These are phyloP conservation scores for Hypoxylon sp. DNA, from an alignment of 2,329 filamentous ascomycete species.

Conservation along the genomic window DNA sequence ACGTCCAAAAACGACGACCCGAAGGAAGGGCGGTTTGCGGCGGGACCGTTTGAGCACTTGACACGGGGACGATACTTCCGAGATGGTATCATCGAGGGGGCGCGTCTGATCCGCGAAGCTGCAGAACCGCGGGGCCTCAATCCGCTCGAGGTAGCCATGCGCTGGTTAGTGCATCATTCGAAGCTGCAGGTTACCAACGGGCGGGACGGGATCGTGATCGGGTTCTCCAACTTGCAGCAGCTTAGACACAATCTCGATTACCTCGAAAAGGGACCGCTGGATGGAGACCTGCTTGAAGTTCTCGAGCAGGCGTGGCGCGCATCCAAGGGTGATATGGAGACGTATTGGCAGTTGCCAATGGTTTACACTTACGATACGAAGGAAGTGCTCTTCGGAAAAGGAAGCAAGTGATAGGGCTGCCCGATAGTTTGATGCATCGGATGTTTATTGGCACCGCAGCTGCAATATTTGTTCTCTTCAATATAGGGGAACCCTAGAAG, in stretches of 20 bases:
- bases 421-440: background rate
- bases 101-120: conserved; percentile 75
- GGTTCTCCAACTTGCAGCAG: conserved; percentile 67
- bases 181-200: conserved; percentile 62
- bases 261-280: conserved; percentile 76
- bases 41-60: conserved; percentile 47
- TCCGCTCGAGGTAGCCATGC: conserved; percentile 77
- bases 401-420: background rate
- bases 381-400: conserved; percentile 66
- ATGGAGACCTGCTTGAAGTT: conserved; percentile 77
- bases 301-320: conserved; percentile 81
- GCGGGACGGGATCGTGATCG: conserved; percentile 70
- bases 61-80: conserved; percentile 79
- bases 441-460: too few relatives aligned
- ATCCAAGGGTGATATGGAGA: conserved; percentile 66
- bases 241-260: conserved; percentile 67
- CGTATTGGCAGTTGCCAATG: conserved; percentile 69
- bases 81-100: conserved; percentile 70
- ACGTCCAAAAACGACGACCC: conserved; percentile 73
- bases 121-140: conserved; percentile 74
- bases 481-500: background rate
- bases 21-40: conserved; percentile 74
- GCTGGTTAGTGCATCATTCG: conserved; percentile 80
- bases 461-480: background rate
- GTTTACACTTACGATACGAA: conserved; percentile 75